phyloP scores from a whole-genome alignment of 179 eudicot species.

The Silene coronaria region DNA sequence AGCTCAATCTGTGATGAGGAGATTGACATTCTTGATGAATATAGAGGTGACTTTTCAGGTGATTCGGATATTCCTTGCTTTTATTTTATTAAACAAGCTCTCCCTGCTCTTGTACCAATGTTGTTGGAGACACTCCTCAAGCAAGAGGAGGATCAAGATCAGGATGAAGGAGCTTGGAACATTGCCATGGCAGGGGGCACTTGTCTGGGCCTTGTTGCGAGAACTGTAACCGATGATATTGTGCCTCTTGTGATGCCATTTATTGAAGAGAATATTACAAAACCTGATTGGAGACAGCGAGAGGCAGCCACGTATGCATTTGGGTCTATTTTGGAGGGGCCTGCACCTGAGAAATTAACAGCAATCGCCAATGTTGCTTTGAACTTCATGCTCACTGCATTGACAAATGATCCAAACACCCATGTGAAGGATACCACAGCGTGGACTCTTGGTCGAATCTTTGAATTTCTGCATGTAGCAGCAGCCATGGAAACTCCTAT shows the following conservation, averaged over 20 bases:
- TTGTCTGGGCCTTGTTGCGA: slow-evolving; percentile 90
- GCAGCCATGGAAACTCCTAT: slow-evolving; percentile 62
- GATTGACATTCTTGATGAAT: slow-evolving; percentile 84
- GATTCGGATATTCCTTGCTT: slow-evolving; percentile 94
- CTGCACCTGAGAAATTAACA: slow-evolving; percentile 81
- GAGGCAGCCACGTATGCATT: slow-evolving; percentile 96
- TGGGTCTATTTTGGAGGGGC: slow-evolving; percentile 95
- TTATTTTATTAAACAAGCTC: slow-evolving; percentile 89
- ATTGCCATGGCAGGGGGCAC: slow-evolving; percentile 98
- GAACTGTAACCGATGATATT: slow-evolving; percentile 88
- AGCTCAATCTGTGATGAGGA: slow-evolving; percentile 98
- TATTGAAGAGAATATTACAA: slow-evolving; percentile 72
- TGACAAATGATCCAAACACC: slow-evolving; percentile 80
- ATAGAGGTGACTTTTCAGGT: slow-evolving; percentile 77
- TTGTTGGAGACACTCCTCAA: slow-evolving; percentile 87
- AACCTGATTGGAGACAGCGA: slow-evolving; percentile 90
- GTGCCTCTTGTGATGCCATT: slow-evolving; percentile 96
- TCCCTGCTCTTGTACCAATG: slow-evolving; percentile 93
- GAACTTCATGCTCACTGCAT: slow-evolving; percentile 79
- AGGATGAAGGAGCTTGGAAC: slow-evolving; percentile 98
- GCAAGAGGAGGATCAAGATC: slow-evolving; percentile 98
- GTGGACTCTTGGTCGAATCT: slow-evolving; percentile 94
- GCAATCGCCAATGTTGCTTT: slow-evolving; percentile 78
- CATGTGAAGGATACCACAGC: slow-evolving; percentile 98
- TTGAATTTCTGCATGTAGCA: slow-evolving; percentile 87